Conservation (phyloP, 129 eudicot genomes). For the Mikania micrantha region DNA sequence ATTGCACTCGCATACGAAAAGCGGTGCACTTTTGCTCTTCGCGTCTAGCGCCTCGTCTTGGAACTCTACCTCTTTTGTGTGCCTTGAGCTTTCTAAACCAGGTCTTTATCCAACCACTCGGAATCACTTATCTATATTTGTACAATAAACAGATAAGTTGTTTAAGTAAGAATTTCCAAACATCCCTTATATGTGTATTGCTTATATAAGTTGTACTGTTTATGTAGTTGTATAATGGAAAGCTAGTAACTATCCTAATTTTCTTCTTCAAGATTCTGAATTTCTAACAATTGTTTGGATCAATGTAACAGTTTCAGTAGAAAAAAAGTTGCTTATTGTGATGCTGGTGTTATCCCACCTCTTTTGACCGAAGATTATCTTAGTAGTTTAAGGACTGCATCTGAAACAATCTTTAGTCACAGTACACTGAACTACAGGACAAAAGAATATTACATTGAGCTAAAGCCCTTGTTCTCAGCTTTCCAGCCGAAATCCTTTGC, state of each 20-base stretch:
- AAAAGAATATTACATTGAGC: constrained; percentile 62
- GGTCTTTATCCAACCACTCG: neutral
- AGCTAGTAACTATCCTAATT: neutral
- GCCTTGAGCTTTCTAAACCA: too few relatives aligned
- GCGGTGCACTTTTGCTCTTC: too few relatives aligned
- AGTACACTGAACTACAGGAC: constrained; percentile 40
- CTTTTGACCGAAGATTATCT: constrained; percentile 49
- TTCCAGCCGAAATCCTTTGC: constrained; percentile 61
- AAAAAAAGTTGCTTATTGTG: constrained; percentile 49
- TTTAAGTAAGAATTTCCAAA: neutral
- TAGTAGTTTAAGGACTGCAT: constrained; percentile 33
- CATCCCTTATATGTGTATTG: neutral
- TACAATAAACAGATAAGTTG: neutral
- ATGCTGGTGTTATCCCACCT: constrained; percentile 41
- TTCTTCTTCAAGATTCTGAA: neutral
- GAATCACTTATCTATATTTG: neutral
- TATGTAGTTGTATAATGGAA: neutral
- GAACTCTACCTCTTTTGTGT: too few relatives aligned
- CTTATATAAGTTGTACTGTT: neutral
- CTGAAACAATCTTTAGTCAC: constrained; percentile 38
- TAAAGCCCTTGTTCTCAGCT: constrained; percentile 78
- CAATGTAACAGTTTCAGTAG: constrained; percentile 35
- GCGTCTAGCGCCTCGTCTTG: too few relatives aligned
- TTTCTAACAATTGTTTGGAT: neutral
- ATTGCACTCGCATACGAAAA: too few relatives aligned